Percentiles rank a stretch among this genome's conserved stretches.
phyloP scores from a whole-genome alignment of 176 grass and related monocot species.

The Ensete glaucum region DNA sequence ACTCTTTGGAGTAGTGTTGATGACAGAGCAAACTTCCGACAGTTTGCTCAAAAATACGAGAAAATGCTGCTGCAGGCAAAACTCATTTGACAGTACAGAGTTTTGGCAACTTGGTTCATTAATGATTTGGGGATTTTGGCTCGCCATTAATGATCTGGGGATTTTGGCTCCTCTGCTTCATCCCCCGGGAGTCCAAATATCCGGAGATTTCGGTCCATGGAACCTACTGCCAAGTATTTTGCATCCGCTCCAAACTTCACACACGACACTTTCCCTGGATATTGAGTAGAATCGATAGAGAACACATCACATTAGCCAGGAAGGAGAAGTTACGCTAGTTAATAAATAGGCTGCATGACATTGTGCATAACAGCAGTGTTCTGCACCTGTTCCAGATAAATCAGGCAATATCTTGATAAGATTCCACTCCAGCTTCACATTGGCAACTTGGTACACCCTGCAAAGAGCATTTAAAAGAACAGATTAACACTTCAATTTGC shows the following conservation, averaged over 20 bases:
- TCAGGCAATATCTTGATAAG: constrained; percentile 87
- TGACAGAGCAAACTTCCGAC: no score
- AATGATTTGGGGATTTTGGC: no score
- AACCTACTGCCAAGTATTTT: constrained; percentile 73
- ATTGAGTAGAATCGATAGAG: constrained; percentile 1
- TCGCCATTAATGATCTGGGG: background rate
- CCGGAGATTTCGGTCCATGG: constrained; percentile 92
- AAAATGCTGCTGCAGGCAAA: no score
- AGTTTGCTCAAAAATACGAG: no score
- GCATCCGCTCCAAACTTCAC: constrained; percentile 85
- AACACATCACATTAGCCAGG: background rate
- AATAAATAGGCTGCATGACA: background rate
- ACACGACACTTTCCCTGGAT: constrained; percentile 63
- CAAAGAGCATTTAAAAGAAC: background rate
- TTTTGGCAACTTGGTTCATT: no score
- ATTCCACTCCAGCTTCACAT: constrained; percentile 94
- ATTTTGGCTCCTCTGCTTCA: constrained; percentile 25
- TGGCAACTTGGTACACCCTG: constrained; percentile 93
- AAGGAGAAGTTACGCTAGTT: background rate
- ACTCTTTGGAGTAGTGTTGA: no score
- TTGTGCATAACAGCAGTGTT: background rate
- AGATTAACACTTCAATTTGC: background rate
- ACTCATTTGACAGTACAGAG: no score
- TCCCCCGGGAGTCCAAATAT: constrained; percentile 92
- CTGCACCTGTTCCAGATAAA: constrained; percentile 94